Evolutionary conservation across 495 filamentous ascomycete genomes (phyloP).

Genomic region (Saxophila tyrrhenica): DNA sequence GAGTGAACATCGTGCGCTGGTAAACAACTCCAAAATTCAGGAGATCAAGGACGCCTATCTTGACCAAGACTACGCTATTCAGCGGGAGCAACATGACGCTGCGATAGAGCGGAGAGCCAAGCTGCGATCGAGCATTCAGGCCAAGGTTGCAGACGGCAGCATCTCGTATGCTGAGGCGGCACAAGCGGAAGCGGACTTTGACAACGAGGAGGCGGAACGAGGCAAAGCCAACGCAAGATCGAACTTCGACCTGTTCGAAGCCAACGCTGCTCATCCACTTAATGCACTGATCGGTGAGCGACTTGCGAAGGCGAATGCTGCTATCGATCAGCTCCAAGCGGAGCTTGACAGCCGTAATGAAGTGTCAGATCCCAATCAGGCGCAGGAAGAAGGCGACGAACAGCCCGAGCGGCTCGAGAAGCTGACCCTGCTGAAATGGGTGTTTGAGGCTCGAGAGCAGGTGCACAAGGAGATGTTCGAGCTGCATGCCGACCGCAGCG

Average conservation of each 20-base stretch:
- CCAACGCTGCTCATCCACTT: slow-evolving; percentile 61
- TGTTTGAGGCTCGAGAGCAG: slow-evolving; percentile 84
- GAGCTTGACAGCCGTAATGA: slow-evolving; percentile 54
- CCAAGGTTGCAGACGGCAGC: slow-evolving; percentile 58
- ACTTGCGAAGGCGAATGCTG: slow-evolving; percentile 38
- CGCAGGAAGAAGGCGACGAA: slow-evolving; percentile 90
- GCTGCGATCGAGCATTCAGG: slow-evolving; percentile 56
- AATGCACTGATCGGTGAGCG: slow-evolving; percentile 53
- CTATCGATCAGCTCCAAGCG: slow-evolving; percentile 59
- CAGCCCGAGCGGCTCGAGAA: slow-evolving; percentile 90
- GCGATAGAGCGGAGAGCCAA: slow-evolving; percentile 38
- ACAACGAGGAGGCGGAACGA: slow-evolving; percentile 48
- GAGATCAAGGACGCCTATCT: slow-evolving; percentile 51
- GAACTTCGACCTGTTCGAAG: slow-evolving; percentile 68
- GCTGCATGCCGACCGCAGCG: slow-evolving; percentile 69
- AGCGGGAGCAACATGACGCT: slow-evolving; percentile 35
- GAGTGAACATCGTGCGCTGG: slow-evolving; percentile 59
- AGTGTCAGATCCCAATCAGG: slow-evolving; percentile 62
- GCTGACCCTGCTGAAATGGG: slow-evolving; percentile 90
- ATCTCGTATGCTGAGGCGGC: slow-evolving; percentile 75
- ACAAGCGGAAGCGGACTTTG: slow-evolving; percentile 56
- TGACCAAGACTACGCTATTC: slow-evolving; percentile 24
- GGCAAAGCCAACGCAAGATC: slow-evolving; percentile 53
- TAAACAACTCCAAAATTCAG: slow-evolving; percentile 62
- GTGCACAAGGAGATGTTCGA: slow-evolving; percentile 77